A percentile compares a stretch with the other conserved stretches of the same genome.
Conservation (phyloP, 2,329 filamentous ascomycete species). For the Pseudogymnoascus sp. region DNA sequence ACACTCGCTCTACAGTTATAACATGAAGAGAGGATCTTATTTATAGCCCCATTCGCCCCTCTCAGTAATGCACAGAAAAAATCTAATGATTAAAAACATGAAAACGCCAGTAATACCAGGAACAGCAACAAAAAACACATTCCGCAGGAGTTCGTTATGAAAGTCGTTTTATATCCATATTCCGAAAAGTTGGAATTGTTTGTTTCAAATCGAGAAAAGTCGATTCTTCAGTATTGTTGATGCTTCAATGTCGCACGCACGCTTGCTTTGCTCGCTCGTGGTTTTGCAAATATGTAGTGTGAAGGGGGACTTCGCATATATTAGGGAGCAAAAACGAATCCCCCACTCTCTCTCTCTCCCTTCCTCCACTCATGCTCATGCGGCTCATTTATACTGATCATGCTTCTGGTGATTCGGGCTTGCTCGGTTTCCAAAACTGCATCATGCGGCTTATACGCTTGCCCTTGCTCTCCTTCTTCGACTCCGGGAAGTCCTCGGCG, state of each 20-base stretch:
- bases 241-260: slow-evolving; percentile 1
- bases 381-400: neutral
- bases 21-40: slow-evolving; percentile 8
- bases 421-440: slow-evolving; percentile 61
- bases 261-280: slow-evolving; percentile 7
- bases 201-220: neutral
- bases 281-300: slow-evolving; percentile 1
- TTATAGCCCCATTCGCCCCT: neutral
- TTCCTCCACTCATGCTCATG: neutral
- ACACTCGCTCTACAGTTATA: slow-evolving; percentile 7
- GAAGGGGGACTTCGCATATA: neutral
- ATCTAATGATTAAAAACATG: neutral
- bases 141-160: slow-evolving; percentile 6
- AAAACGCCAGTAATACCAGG: neutral
- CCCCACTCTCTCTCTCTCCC: neutral
- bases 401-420: neutral
- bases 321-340: slow-evolving; percentile 6
- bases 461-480: slow-evolving; percentile 57
- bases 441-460: slow-evolving; percentile 68
- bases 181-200: slow-evolving; percentile 4
- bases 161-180: slow-evolving; percentile 9
- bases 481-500: slow-evolving; percentile 45
- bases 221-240: neutral
- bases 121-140: neutral
- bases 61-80: neutral